Conservation (phyloP, 2,329 filamentous ascomycete genomes). For the Ambrosiella cleistominuta region DNA sequence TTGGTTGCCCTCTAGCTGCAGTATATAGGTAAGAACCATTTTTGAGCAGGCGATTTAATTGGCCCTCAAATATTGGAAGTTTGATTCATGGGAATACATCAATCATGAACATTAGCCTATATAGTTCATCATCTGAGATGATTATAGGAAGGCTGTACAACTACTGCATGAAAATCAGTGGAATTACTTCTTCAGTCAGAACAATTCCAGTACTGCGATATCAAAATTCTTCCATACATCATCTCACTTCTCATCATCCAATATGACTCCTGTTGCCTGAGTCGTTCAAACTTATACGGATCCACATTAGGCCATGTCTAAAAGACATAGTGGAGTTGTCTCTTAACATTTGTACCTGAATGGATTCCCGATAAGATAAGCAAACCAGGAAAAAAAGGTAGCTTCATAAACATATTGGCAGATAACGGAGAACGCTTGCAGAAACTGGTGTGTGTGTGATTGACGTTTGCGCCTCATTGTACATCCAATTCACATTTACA, state of each 20-base stretch:
- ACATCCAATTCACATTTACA: not conserved
- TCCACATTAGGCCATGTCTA: conserved; percentile 3
- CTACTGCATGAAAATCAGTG: no score
- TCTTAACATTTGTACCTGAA: not conserved
- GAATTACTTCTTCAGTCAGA: no score
- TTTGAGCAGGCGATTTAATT: no score
- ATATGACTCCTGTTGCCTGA: no score
- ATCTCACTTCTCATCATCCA: no score
- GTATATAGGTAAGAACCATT: not conserved
- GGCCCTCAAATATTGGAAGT: no score
- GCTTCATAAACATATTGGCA: not conserved
- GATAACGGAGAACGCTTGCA: not conserved
- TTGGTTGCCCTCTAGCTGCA: not conserved
- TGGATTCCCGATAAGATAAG: conserved; percentile 5
- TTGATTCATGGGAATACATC: no score
- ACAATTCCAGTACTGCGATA: no score
- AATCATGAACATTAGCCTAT: no score
- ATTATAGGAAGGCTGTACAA: no score
- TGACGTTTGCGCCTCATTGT: conserved; percentile 5
- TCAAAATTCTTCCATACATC: no score
- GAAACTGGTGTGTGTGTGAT: not conserved
- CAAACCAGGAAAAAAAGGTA: conserved; percentile 5
- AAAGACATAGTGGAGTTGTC: not conserved
- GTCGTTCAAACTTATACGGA: not conserved
- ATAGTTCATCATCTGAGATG: no score